These are phyloP conservation scores for Didymella keratinophila DNA, from an alignment of 2,329 filamentous ascomycete genomes.

Conservation along the genomic window DNA sequence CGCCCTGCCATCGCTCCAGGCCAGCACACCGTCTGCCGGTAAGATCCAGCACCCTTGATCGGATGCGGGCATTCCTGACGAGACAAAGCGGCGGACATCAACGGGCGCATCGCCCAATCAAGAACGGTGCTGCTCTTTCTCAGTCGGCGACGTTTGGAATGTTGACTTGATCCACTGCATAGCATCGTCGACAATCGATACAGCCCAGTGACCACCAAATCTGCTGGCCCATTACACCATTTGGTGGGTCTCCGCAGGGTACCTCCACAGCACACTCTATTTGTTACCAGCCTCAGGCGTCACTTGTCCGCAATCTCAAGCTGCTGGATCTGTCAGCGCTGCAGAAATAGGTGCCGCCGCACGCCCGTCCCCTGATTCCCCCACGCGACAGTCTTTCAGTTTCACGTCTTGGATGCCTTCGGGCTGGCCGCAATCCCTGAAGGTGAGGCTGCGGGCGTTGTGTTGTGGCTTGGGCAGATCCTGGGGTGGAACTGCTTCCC, in stretches of 20 bases:
- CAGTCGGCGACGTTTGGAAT: conserved; percentile 14
- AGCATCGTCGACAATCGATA: conserved; percentile 17
- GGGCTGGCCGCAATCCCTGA: conserved; percentile 11
- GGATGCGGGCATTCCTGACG: conserved; percentile 21
- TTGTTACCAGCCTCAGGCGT: conserved; percentile 24
- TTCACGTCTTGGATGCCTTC: conserved; percentile 2
- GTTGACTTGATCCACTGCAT: conserved; percentile 18
- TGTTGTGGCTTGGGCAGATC: conserved; percentile 21
- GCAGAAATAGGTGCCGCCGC: conserved; percentile 13
- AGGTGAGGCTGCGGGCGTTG: conserved; percentile 18
- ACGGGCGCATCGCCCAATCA: conserved; percentile 21
- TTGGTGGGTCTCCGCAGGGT: conserved; percentile 6
- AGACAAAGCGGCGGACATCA: conserved; percentile 22
- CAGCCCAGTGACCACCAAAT: conserved; percentile 5
- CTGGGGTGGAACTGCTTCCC: conserved; percentile 15
- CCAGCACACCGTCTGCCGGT: conserved; percentile 19
- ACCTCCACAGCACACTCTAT: conserved; percentile 26
- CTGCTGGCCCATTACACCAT: conserved; percentile 16
- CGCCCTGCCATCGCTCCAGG: conserved; percentile 14
- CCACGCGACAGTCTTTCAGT: conserved; percentile 12
- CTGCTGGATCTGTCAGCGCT: conserved; percentile 4
- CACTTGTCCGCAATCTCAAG: conserved; percentile 9
- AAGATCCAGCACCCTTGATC: conserved; percentile 25
- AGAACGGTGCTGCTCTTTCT: not conserved
- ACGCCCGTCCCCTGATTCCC: conserved; percentile 7